These are phyloP conservation scores for Melastoma candidum DNA, from an alignment of 441 rosid species.

Conservation along the genomic window DNA sequence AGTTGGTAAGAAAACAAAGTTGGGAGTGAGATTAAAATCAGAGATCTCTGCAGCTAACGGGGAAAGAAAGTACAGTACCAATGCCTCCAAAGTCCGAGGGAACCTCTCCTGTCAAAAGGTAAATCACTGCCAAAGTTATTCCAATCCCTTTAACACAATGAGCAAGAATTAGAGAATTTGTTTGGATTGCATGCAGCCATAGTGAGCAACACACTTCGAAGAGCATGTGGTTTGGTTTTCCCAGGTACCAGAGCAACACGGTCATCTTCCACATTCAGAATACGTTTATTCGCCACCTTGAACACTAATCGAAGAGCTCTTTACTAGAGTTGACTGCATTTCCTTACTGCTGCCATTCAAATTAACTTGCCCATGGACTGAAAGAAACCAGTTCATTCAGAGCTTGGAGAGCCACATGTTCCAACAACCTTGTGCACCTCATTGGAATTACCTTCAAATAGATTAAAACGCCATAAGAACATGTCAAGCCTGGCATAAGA, in stretches of 20 bases:
- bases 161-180: neutral
- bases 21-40: conserved; percentile 8
- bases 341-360: conserved; percentile 27
- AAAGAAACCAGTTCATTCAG: conserved; percentile 67
- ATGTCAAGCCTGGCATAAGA: conserved; percentile 13
- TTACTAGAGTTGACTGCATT: conserved; percentile 23
- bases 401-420: conserved; percentile 41
- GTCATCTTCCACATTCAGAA: conserved; percentile 50
- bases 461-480: neutral
- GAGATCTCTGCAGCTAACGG: conserved; percentile 84
- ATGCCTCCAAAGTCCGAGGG: conserved; percentile 82
- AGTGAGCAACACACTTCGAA: conserved; percentile 50
- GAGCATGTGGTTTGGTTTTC: conserved; percentile 38
- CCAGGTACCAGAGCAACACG: conserved; percentile 62
- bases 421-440: conserved; percentile 26
- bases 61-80: conserved; percentile 71
- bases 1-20: conserved; percentile 7
- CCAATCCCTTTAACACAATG: neutral
- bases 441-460: conserved; percentile 27
- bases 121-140: neutral
- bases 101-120: conserved; percentile 48
- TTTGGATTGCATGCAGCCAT: conserved; percentile 50
- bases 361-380: conserved; percentile 55
- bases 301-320: conserved; percentile 19
- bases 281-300: conserved; percentile 23